A percentile compares a stretch with the other conserved stretches of the same genome.
phyloP scores from a whole-genome alignment of 805 yeast genomes.

The Hanseniaspora pseudoguilliermondii region DNA sequence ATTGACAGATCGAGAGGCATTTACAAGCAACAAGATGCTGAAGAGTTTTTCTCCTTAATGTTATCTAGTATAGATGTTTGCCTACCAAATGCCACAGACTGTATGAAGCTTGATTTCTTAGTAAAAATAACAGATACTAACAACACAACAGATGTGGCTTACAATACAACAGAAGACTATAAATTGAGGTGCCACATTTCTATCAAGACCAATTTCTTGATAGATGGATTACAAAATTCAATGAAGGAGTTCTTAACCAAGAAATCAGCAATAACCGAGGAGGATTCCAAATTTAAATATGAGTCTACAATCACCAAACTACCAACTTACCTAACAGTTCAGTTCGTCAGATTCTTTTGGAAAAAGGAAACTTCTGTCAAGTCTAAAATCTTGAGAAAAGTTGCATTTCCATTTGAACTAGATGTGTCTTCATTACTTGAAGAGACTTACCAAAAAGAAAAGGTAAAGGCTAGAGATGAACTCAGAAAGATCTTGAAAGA shows the following conservation, averaged over 20 bases:
- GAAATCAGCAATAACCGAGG: slow-evolving; percentile 52
- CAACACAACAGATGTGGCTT: slow-evolving; percentile 37
- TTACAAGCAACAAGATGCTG: slow-evolving; percentile 95
- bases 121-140: slow-evolving; percentile 51
- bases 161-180: slow-evolving; percentile 43
- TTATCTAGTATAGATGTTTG: slow-evolving; percentile 39
- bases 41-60: slow-evolving; percentile 81
- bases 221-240: slow-evolving; percentile 69
- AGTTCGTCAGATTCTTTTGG: slow-evolving; percentile 93
- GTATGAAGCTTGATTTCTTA: slow-evolving; percentile 47
- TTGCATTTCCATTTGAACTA: slow-evolving; percentile 84
- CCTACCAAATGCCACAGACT: slow-evolving; percentile 31
- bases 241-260: slow-evolving; percentile 69
- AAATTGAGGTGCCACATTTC: slow-evolving; percentile 86
- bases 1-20: slow-evolving; percentile 50
- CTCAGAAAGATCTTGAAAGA: slow-evolving; percentile 65
- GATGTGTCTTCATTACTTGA: slow-evolving; percentile 80
- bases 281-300: slow-evolving; percentile 60
- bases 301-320: slow-evolving; percentile 50
- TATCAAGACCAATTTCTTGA: slow-evolving; percentile 70
- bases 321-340: slow-evolving; percentile 80
- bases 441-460: slow-evolving; percentile 54
- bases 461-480: slow-evolving; percentile 62
- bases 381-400: slow-evolving; percentile 87
- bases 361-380: slow-evolving; percentile 80